Evolutionary conservation across 129 eudicot genomes (phyloP), one percentile per base, ranked within the genome.

Genomic region (Chrysanthemum seticuspe): DNA sequence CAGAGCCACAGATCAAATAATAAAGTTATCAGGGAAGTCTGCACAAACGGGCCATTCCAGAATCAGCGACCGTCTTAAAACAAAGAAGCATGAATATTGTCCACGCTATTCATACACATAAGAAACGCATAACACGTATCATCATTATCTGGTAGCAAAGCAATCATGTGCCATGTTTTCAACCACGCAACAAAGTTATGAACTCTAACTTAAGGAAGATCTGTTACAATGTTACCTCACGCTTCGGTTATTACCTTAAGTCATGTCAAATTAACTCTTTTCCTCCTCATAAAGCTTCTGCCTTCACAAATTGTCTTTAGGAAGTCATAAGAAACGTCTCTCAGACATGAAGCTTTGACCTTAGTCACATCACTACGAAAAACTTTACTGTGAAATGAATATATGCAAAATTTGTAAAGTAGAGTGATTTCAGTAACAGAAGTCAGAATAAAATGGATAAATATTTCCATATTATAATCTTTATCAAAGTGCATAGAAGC

Each of bases 301-400:
- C 75, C 80, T 52, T 61, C 80, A 53, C 65, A 65, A 67, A 61
- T 18, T 74, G 84, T 74, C 79, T 80, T 57, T 74, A 61, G 67
- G 62, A 62, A 73, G 47, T 7, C 47, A 40, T 40, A 40, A 40
- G 47, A 40, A 79, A 73, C 70, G 63, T 31, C 77, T 65, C 73
- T 58, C 74, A 66, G 75, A 66, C 68, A 74, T 79, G 74, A 80
- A 52, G 71, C 79, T 67, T 67, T 79, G 73, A 78, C 75, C 71
- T 73, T 62, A 34, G 70, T 63, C 72, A 71, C 67, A 64, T 25
- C 58, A 74, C 45, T 71, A 79, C 48, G 79, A 48, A 78, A 73
- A 72, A 55, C 79, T 71, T 74, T 67, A 74, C 74, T 60, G 75
- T 67, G 53, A 68, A 47, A 67, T 5, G 75, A 73, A 69, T 74